These are phyloP conservation scores for Dothistroma pini DNA, from an alignment of 2,329 filamentous ascomycete genomes.

Conservation along the genomic window DNA sequence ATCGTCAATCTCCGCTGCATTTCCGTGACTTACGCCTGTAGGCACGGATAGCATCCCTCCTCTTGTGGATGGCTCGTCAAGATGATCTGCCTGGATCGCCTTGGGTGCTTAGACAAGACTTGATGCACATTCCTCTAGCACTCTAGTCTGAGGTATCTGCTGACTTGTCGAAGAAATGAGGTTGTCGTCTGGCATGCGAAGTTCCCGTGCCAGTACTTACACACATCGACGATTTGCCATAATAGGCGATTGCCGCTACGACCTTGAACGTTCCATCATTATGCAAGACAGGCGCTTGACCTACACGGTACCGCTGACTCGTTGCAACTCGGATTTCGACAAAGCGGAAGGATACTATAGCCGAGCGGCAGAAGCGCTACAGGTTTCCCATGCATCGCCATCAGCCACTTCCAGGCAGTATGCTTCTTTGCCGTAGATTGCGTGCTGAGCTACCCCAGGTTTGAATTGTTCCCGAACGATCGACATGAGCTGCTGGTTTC, in stretches of 20 bases:
- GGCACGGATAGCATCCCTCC: not conserved
- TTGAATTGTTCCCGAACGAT: not conserved
- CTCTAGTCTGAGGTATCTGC: too few species aligned
- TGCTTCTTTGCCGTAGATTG: not conserved
- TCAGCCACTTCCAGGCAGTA: not conserved
- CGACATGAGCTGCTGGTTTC: constrained; percentile 1
- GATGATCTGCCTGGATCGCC: not conserved
- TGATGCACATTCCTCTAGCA: too few species aligned
- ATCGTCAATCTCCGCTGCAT: not conserved
- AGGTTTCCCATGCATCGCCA: not conserved
- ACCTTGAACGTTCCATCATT: not conserved
- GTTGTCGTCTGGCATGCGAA: too few species aligned
- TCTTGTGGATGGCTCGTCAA: not conserved
- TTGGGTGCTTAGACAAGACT: not conserved
- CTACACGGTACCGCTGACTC: not conserved
- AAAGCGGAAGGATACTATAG: not conserved
- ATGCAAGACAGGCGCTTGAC: not conserved
- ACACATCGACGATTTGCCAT: not conserved
- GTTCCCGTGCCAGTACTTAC: not conserved
- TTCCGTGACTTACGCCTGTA: not conserved
- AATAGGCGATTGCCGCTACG: not conserved
- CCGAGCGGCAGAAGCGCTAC: not conserved
- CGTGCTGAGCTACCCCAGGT: constrained; percentile 3
- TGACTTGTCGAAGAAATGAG: too few species aligned
- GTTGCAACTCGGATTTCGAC: not conserved